A percentile compares a stretch with the other conserved stretches of the same genome.
phyloP scores from a whole-genome alignment of 495 filamentous ascomycete genomes.

The Lophium mytilinum region DNA sequence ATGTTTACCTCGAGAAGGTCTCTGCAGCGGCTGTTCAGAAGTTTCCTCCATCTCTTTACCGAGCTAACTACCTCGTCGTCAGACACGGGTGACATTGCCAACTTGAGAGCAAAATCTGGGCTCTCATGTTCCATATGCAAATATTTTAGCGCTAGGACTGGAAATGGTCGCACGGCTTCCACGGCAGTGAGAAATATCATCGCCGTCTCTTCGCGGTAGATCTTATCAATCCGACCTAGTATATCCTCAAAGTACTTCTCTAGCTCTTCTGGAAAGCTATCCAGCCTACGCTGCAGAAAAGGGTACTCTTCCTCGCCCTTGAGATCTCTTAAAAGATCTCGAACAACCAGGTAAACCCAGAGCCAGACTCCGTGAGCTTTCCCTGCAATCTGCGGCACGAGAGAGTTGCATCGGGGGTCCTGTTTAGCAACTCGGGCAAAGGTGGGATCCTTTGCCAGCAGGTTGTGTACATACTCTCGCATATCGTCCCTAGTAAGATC shows the following conservation, averaged over 20 bases:
- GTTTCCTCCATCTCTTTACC: too few species aligned
- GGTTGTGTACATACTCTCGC: not conserved
- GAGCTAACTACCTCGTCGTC: too few species aligned
- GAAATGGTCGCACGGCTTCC: too few species aligned
- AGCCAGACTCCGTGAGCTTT: conserved; percentile 16
- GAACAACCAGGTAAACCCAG: conserved; percentile 14
- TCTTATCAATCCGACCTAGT: not conserved
- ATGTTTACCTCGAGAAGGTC: too few species aligned
- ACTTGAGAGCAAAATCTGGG: too few species aligned
- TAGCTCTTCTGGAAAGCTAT: not conserved
- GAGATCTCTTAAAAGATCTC: not conserved
- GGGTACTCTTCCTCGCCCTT: not conserved
- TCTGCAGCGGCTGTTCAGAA: too few species aligned
- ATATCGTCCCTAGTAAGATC: conserved; percentile 9
- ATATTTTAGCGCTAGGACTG: too few species aligned
- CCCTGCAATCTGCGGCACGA: not conserved
- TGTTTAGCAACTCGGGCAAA: too few species aligned
- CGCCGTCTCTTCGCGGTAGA: conserved; percentile 4
- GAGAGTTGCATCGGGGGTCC: not conserved
- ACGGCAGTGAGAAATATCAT: too few species aligned
- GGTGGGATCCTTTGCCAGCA: not conserved
- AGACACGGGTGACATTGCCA: too few species aligned
- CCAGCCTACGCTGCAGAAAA: conserved; percentile 1
- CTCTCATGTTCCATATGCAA: too few species aligned
- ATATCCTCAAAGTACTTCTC: conserved; percentile 14